These are phyloP conservation scores for Cardiospermum halicacabum DNA, from an alignment of 345 rosid genomes.

Conservation along the genomic window DNA sequence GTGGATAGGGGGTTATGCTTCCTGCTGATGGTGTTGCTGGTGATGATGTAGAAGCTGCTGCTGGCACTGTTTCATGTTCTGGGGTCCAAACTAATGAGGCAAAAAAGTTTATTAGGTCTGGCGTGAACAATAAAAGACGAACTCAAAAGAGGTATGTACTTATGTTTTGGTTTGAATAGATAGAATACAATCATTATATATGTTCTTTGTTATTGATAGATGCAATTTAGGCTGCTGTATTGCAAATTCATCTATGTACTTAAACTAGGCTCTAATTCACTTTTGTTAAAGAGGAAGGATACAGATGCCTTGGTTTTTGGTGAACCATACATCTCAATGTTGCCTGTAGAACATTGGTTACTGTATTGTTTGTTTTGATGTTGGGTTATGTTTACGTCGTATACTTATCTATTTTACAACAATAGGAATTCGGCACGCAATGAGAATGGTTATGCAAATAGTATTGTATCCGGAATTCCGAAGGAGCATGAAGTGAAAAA, in stretches of 20 bases:
- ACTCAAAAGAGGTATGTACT: constrained; percentile 42
- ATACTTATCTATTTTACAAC: constrained; percentile 14
- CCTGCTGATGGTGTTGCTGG: constrained; percentile 44
- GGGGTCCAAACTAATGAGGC: constrained; percentile 17
- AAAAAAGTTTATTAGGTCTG: constrained; percentile 17
- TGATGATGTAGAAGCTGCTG: constrained; percentile 41
- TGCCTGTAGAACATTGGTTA: background rate
- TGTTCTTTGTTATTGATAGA: no score
- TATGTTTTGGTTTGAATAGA: background rate
- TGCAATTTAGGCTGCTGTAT: background rate
- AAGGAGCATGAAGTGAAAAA: constrained; percentile 32
- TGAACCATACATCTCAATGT: background rate
- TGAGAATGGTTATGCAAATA: constrained; percentile 28
- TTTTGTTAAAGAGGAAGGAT: background rate
- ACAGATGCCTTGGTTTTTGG: background rate
- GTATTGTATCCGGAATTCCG: constrained; percentile 20
- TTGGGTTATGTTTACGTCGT: background rate
- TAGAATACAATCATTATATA: no score
- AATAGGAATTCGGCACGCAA: constrained; percentile 30
- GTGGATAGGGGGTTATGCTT: constrained; percentile 52
- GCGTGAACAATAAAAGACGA: constrained; percentile 29
- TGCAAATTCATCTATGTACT: background rate
- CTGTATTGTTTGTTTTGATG: background rate
- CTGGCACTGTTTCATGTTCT: constrained; percentile 23
- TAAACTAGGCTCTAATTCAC: background rate